These are phyloP conservation scores for Cymbopogon citratus DNA, from an alignment of 176 grass and related monocot species.

Conservation along the genomic window DNA sequence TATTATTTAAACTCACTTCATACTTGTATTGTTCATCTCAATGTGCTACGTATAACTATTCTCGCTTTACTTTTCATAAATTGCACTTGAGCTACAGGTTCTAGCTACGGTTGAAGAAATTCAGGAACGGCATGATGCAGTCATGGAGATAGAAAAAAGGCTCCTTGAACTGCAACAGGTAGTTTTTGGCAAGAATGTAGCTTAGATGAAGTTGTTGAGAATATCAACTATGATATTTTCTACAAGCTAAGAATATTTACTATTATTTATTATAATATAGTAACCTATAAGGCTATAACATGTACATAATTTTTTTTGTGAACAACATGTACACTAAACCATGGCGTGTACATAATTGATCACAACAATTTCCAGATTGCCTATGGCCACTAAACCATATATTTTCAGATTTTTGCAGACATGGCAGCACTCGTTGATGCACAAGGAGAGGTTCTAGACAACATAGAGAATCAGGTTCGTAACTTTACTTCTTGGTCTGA, in stretches of 20 bases:
- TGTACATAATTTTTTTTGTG: too few species aligned
- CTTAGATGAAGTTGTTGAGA: background rate
- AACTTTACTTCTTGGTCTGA: background rate
- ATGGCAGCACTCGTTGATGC: slow-evolving; percentile 55
- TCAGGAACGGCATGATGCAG: slow-evolving; percentile 81
- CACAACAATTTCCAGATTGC: background rate
- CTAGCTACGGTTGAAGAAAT: slow-evolving; percentile 72
- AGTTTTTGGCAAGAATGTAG: background rate
- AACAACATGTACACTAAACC: too few species aligned
- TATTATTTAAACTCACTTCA: background rate
- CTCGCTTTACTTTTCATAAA: slow-evolving; percentile 1
- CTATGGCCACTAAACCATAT: background rate
- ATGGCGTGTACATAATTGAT: background rate
- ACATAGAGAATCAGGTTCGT: slow-evolving; percentile 59
- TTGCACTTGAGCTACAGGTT: slow-evolving; percentile 35
- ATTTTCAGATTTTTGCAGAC: slow-evolving; percentile 47
- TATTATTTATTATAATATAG: background rate
- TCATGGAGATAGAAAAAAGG: slow-evolving; percentile 85
- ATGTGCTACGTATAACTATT: background rate
- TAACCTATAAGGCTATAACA: background rate
- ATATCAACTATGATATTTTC: background rate
- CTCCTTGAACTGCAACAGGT: slow-evolving; percentile 83
- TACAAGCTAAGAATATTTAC: background rate
- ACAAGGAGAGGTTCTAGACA: slow-evolving; percentile 56
- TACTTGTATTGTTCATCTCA: background rate